Evolutionary conservation across 495 filamentous ascomycete species (phyloP), one percentile per base, ranked within the genome.

Genomic region (Talaromyces thailandensis): DNA sequence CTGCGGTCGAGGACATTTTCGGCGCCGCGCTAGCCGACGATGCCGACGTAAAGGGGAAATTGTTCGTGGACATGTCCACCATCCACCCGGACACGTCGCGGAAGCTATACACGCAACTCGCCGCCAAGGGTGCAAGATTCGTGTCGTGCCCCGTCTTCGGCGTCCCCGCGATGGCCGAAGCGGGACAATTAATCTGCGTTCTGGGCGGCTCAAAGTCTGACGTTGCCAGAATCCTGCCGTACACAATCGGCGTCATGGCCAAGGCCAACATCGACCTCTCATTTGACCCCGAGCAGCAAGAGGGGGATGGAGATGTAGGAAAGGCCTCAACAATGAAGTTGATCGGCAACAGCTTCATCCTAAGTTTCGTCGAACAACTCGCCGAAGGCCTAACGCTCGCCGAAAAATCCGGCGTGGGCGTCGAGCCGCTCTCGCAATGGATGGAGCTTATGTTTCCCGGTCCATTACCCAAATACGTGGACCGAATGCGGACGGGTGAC

Each of bases 51-150:
- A 76, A 76, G 16, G 86, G 84, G 37, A 93, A 92, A 72, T 75
- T 91, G 18, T 84, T 96, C 62, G 77, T 96, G 40, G 92, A 96
- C 66, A 93, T 88, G 79, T 93, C 89, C 1, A 97, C 92, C 51
- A 85, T 97, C 37, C 87, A 93, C 72, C 92, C 93, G 0, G 87
- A 92, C 48, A 94, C 89, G 25, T 89, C 91, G 3, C 81, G 88
- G 48, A 75, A 73, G 52, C 66, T 89, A 5, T 84, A 86, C 50
- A 75, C 82, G 61, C 74, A 71, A 4, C 77, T 89, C 59, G 65
- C 71, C 2, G 79, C 70, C 1, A 80, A 80, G 24, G 88, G 87
- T 7, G 91, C 82, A 0, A 75, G 85, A 43, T 94, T 95, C 73
- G 83, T 95, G 28, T 86, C 89, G 7, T 89, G 86, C 62, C 91